phyloP scores from a whole-genome alignment of 140 eudicot genomes.

The Oenanthe javanica region DNA sequence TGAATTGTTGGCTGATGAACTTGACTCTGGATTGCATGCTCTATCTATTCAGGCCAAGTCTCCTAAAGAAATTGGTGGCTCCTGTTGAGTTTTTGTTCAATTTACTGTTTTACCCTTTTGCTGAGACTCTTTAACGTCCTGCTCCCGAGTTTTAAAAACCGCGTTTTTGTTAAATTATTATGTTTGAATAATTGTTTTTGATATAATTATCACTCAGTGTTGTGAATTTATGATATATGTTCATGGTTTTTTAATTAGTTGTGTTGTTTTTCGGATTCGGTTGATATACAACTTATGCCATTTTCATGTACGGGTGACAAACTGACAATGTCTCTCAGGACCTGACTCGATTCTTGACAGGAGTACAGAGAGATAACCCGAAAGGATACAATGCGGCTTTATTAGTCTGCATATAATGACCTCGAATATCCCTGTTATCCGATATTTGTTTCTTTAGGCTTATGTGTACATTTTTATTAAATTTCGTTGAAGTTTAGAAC shows the following conservation, averaged over 20 bases:
- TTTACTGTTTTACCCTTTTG: background rate
- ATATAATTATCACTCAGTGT: no score
- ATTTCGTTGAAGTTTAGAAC: background rate
- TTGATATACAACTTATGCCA: no score
- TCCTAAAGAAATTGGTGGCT: conserved; percentile 56
- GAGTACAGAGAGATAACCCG: background rate
- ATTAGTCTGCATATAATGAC: background rate
- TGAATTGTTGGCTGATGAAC: conserved; percentile 67
- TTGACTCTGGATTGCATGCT: conserved; percentile 79
- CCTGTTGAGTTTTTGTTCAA: background rate
- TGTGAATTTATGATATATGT: no score
- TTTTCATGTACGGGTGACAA: no score
- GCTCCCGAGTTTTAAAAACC: no score
- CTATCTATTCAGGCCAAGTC: conserved; percentile 83
- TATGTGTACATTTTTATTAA: background rate
- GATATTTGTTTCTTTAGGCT: background rate
- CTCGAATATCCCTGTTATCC: background rate
- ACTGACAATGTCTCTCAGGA: background rate
- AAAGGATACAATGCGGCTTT: background rate
- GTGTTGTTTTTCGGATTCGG: no score
- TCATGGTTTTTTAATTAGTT: no score
- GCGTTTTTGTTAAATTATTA: no score
- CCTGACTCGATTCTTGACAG: background rate
- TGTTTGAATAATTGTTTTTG: no score
- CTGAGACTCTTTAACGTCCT: no score